Evolutionary conservation across 2,329 filamentous ascomycete genomes (phyloP).

Genomic region (Hortaea werneckii): DNA sequence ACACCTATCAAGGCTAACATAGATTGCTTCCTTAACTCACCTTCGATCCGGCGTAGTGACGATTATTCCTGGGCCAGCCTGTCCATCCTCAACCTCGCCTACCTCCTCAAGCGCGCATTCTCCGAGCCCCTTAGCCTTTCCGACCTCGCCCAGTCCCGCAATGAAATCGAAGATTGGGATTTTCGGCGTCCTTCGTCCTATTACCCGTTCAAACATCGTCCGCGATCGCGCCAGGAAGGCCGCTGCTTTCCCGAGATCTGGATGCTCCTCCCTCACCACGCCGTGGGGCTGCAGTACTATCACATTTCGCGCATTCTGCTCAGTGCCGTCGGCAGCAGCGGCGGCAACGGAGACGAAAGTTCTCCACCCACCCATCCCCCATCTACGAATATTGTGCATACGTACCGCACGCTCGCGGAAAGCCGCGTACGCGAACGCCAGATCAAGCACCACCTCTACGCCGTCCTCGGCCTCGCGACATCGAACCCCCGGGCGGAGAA

Average conservation of each 20-base stretch:
- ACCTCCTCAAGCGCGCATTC: conserved; percentile 5
- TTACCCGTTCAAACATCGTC: not conserved
- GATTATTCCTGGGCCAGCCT: conserved; percentile 9
- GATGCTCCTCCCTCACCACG: conserved; percentile 9
- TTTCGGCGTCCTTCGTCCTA: not conserved
- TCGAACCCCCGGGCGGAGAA: conserved; percentile 10
- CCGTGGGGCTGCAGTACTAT: conserved; percentile 11
- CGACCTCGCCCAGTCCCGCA: not conserved
- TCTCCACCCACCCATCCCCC: no score
- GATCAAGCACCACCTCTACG: conserved; percentile 6
- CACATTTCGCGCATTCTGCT: conserved; percentile 11
- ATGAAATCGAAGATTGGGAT: not conserved
- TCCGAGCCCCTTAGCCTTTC: not conserved
- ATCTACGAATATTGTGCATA: not conserved
- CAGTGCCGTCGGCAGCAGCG: not conserved
- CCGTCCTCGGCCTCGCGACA: conserved; percentile 8
- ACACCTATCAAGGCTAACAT: conserved; percentile 24
- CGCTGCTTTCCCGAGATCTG: conserved; percentile 9
- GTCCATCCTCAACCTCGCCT: conserved; percentile 9
- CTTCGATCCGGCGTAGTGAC: conserved; percentile 4
- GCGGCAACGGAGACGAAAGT: no score
- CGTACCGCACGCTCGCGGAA: conserved; percentile 4
- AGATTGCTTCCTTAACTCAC: conserved; percentile 10
- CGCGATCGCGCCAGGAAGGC: not conserved
- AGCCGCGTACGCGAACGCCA: conserved; percentile 3